A percentile compares a stretch with the other conserved stretches of the same genome.
Conservation (phyloP, 2,329 filamentous ascomycete genomes). For the Biscogniauxia marginata region DNA sequence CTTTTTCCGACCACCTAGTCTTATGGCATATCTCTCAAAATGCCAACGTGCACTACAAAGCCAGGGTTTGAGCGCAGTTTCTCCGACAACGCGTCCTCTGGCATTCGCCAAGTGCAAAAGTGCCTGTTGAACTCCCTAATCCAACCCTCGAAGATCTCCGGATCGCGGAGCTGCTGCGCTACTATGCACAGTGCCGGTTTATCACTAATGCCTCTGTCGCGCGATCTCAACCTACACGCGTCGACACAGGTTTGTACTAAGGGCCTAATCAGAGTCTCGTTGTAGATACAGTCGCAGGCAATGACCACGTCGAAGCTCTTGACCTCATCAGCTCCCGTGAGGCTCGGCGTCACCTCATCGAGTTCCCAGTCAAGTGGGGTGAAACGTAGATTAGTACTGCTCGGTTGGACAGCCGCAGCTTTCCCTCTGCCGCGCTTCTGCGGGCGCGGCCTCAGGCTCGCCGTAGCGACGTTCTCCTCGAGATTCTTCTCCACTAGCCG, state of each 20-base stretch:
- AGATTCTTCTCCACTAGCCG: slow-evolving; percentile 77
- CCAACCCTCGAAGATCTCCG: slow-evolving; percentile 84
- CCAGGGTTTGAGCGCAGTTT: slow-evolving; percentile 64
- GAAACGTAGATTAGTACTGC: slow-evolving; percentile 49
- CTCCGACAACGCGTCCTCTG: slow-evolving; percentile 58
- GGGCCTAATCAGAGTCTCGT: slow-evolving; percentile 78
- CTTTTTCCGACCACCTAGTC: too few species aligned
- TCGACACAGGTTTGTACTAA: slow-evolving; percentile 81
- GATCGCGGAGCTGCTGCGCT: slow-evolving; percentile 83
- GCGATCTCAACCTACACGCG: slow-evolving; percentile 59
- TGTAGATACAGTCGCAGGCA: slow-evolving; percentile 94
- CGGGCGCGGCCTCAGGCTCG: slow-evolving; percentile 11
- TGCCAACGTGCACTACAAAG: slow-evolving; percentile 79
- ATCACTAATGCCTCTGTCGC: slow-evolving; percentile 12
- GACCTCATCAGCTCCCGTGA: slow-evolving; percentile 36
- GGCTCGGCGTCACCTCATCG: slow-evolving; percentile 47
- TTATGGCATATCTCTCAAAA: slow-evolving; percentile 46
- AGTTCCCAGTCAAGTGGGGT: slow-evolving; percentile 81
- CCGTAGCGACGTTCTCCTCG: slow-evolving; percentile 49
- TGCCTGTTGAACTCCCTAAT: slow-evolving; percentile 61
- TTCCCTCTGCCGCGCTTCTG: slow-evolving; percentile 24
- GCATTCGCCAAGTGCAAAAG: slow-evolving; percentile 77
- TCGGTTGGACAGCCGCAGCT: slow-evolving; percentile 1
- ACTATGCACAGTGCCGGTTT: slow-evolving; percentile 71
- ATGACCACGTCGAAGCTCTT: slow-evolving; percentile 69